Evolutionary conservation across 441 rosid genomes (phyloP), one percentile per base, ranked within the genome.

Genomic region (Erodium trifolium): DNA sequence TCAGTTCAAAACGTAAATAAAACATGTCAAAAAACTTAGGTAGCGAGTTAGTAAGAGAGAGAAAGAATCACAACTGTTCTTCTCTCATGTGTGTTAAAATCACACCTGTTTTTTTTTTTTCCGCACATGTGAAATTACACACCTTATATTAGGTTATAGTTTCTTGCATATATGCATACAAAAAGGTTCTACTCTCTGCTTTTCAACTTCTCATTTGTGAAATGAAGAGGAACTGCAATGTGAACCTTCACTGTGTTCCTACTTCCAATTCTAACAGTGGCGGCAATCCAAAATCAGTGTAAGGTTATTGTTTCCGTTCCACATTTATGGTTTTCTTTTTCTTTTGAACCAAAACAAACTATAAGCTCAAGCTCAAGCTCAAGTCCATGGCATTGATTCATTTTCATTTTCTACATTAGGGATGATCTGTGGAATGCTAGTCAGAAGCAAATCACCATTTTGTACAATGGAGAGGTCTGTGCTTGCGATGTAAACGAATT

Each of bases 81-180:
- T 45, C n/a, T 12, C 19, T 31, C 34, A 31, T 31, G 9, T 31
- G 9, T 37, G 41, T 37, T 37, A 7, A 37, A 37, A 37, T 37
- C 9, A 7, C 41, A 4, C 41, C 41, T 37, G 41, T 37, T 37
- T 37, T 37, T 31, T 35, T 35, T 1, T 31, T 31, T 31, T 2
- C 34, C 17, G 18, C 60, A 53, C 19, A 17, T 53, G 60, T 53
- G 60, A 53, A 14, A 53, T 53, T 53, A 53, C 60, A 0, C 41
- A 37, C 41, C 23, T 3, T 53, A 53, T 53, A 53, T 53, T 53
- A n/a, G 60, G 60, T 4, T 14, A 53, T 53, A 16, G 9, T 14
- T 53, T 53, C 60, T n/a, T 53, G 60, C 60, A 53, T 53, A 53
- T 53, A 53, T 53, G 9, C 60, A 53, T 53, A 14, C 19, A 53